Base-by-base conservation (phyloP, 2,329 filamentous ascomycete species). In the Pseudodiploospora longispora region DNA sequence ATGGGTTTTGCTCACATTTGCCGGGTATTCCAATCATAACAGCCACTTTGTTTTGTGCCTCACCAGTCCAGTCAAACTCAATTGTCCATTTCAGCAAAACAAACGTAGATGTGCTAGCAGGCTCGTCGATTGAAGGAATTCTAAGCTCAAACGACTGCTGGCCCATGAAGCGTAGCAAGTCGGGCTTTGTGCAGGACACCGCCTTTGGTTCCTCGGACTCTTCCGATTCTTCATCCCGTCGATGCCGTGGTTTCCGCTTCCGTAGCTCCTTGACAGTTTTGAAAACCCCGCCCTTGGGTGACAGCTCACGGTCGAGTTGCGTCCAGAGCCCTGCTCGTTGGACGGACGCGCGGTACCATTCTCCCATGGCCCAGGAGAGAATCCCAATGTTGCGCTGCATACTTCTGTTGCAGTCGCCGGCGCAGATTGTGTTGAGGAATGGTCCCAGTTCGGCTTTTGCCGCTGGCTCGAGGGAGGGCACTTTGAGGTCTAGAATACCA, bases 21-120 rank as follows among this genome's bases (percentile, higher is more conserved):
- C 66, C 69, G 1, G 83, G 82, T 35, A 80, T 65, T 4, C 75
- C 74, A 2, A 79, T 65, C 49, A 76, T 58, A 8, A 82, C 66
- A 4, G 64, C 65, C 10, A 86, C 61, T 37, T 67, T 67, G 51
- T 75, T 85, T 54, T 75, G 73, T 4, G 80, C 82, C 56, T 87
- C 83, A 5, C 83, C 83, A 0, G 82, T 82, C 83, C 82, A 87
- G 59, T 87, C 83, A 54, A 87, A 85, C 2, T 63, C 62, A 36
- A 85, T 79, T 38, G 62, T 67, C 83, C 83, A 87, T 45, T 72
- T 67, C 1, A 87, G 63, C 28, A 77, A 71, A 4, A 81, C 44
- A 19, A 19, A 19, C 8, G 67, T 59, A 2, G 73, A 66, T 7
- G 64, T 48, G 1, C 59, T 56, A 1, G 65, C 58, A 40, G 61